A percentile compares a stretch with the other conserved stretches of the same genome.
These are phyloP conservation scores for Ambrosia artemisiifolia DNA, from an alignment of 129 eudicot species.

Conservation along the genomic window DNA sequence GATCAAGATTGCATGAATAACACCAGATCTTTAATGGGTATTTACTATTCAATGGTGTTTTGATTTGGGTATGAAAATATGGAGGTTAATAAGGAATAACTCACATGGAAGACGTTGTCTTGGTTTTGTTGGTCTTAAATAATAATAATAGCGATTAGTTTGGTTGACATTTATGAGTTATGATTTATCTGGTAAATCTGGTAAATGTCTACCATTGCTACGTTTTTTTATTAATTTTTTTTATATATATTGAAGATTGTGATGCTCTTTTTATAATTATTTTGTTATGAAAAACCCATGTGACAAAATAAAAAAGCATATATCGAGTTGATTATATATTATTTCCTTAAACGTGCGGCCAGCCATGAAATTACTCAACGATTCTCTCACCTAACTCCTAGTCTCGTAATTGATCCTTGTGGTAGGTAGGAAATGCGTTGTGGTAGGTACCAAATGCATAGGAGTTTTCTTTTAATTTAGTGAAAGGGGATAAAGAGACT, in stretches of 20 bases:
- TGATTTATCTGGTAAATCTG: not conserved
- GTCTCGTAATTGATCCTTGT: not conserved
- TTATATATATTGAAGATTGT: not conserved
- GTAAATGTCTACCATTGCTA: too few relatives aligned
- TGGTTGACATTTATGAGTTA: not conserved
- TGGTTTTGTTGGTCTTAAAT: not conserved
- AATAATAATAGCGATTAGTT: not conserved
- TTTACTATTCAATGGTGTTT: not conserved
- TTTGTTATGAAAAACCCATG: not conserved
- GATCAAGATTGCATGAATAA: constrained; percentile 17
- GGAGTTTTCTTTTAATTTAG: not conserved
- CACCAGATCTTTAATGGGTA: constrained; percentile 12
- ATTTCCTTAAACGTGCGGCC: not conserved
- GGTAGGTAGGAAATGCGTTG: not conserved
- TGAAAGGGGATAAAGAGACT: not conserved
- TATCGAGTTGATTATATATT: not conserved
- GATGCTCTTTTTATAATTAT: too few relatives aligned
- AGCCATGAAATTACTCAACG: too few relatives aligned
- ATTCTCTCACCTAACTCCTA: not conserved
- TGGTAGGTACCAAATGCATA: not conserved
- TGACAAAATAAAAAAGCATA: too few relatives aligned
- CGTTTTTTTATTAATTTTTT: not conserved
- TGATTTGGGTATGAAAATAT: constrained; percentile 12
- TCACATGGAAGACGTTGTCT: constrained; percentile 13
- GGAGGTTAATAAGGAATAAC: too few relatives aligned